A percentile compares a stretch with the other conserved stretches of the same genome.
These are phyloP conservation scores for Pythium plurisporium DNA, from an alignment of 352 stramenopile genomes.

Conservation along the genomic window DNA sequence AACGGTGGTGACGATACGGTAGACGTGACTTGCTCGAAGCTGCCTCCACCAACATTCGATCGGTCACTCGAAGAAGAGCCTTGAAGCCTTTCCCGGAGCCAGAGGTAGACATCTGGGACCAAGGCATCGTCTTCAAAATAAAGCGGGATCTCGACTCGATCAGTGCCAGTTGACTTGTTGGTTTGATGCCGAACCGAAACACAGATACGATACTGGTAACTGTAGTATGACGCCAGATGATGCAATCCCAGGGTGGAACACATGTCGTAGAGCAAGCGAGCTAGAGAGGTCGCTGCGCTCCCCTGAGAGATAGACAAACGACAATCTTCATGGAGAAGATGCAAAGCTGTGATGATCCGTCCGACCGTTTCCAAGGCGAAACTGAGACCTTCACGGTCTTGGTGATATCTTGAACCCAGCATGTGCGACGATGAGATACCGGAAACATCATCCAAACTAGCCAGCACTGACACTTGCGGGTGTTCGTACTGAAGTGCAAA, in stretches of 20 bases:
- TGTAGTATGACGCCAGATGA: conserved; percentile 51
- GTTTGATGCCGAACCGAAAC: too few relatives aligned
- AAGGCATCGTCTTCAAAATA: conserved; percentile 14
- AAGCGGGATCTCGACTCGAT: not conserved
- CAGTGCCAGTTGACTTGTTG: not conserved
- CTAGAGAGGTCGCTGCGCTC: conserved; percentile 16
- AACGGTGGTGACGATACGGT: conserved; percentile 1
- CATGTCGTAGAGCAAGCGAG: conserved; percentile 32
- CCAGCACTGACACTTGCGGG: conserved; percentile 2
- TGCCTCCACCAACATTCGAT: not conserved
- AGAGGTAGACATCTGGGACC: conserved; percentile 48
- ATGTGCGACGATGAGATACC: not conserved
- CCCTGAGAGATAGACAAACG: conserved; percentile 34
- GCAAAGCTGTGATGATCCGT: conserved; percentile 27
- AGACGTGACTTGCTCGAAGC: conserved; percentile 10
- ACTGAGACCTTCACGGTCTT: not conserved
- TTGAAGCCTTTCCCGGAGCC: conserved; percentile 36
- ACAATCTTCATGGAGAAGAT: conserved; percentile 69
- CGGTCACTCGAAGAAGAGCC: not conserved
- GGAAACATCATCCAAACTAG: not conserved
- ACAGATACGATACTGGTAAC: conserved; percentile 1
- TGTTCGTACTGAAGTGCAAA: conserved; percentile 10
- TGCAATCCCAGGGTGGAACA: conserved; percentile 25
- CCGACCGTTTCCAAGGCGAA: not conserved
- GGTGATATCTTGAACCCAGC: not conserved